Conservation (phyloP, 305 asterid genomes). For the Plantago coronopus region DNA sequence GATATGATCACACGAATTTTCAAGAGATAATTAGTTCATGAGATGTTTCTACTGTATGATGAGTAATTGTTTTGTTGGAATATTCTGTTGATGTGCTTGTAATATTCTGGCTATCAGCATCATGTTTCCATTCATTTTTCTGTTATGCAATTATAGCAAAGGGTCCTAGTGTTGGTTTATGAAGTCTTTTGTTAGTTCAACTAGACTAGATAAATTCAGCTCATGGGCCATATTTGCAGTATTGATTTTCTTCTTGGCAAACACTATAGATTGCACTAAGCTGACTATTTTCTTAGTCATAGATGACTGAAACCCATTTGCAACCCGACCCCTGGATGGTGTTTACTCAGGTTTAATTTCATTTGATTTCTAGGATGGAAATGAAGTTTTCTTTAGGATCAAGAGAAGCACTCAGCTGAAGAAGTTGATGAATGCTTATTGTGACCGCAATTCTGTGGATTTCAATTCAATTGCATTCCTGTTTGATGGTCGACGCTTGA, state of each 20-base stretch:
- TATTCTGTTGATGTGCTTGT: neutral
- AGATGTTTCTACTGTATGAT: neutral
- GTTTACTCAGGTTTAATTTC: neutral
- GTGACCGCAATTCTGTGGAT: conserved; percentile 22
- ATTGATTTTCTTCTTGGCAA: no score
- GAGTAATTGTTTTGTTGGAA: neutral
- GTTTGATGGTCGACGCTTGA: conserved; percentile 20
- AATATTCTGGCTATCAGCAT: neutral
- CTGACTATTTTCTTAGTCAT: neutral
- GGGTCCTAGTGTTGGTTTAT: neutral
- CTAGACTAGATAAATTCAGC: neutral
- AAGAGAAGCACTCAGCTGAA: conserved; percentile 24
- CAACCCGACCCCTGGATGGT: neutral
- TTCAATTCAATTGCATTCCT: conserved; percentile 20
- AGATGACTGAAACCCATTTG: no score
- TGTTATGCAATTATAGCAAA: neutral
- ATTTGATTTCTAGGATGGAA: conserved; percentile 19
- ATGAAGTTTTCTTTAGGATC: conserved; percentile 21
- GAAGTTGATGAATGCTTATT: conserved; percentile 27
- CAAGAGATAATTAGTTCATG: neutral
- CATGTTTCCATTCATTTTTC: neutral
- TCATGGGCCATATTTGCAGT: no score
- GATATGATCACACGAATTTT: no score
- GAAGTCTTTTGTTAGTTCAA: neutral
- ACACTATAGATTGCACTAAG: neutral